A percentile compares a stretch with the other conserved stretches of the same genome.
phyloP scores from a whole-genome alignment of 1,284 basidiomycete species.

The Caloboletus firmus region DNA sequence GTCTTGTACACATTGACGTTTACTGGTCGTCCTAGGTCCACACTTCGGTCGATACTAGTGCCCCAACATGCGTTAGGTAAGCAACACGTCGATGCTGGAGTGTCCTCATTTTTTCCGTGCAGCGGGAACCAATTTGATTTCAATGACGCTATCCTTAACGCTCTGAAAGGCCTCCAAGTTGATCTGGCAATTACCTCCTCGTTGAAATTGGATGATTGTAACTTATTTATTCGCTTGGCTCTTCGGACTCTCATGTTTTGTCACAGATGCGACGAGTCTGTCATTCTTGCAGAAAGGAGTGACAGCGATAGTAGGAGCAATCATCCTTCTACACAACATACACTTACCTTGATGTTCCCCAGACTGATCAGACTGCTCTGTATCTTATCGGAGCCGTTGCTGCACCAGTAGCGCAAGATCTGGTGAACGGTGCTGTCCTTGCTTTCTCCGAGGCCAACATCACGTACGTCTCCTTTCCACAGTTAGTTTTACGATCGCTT shows the following conservation, averaged over 20 bases:
- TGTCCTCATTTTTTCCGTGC: constrained; percentile 13
- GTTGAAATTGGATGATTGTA: constrained; percentile 63
- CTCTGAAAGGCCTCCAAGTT: constrained; percentile 59
- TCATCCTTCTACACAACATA: not conserved
- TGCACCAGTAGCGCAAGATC: constrained; percentile 63
- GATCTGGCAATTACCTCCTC: constrained; percentile 50
- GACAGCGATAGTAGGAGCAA: constrained; percentile 50
- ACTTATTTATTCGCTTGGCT: constrained; percentile 14
- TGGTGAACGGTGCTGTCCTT: constrained; percentile 61
- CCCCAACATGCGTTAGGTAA: constrained; percentile 57
- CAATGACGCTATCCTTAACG: constrained; percentile 59
- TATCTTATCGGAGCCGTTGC: constrained; percentile 71
- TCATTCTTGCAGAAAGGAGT: constrained; percentile 65
- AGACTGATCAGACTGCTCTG: constrained; percentile 65
- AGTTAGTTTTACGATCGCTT: constrained; percentile 58
- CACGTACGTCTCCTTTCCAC: constrained; percentile 39
- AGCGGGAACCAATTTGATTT: constrained; percentile 67
- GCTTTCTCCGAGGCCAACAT: constrained; percentile 63
- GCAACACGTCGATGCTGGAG: constrained; percentile 1
- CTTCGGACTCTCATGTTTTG: not conserved
- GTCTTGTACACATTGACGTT: not conserved
- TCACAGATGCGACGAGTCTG: constrained; percentile 55
- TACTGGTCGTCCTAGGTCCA: constrained; percentile 42
- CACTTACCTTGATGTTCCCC: constrained; percentile 1
- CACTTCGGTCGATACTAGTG: constrained; percentile 53